These are phyloP conservation scores for Dactylellina cionopaga DNA, from an alignment of 2,329 filamentous ascomycete species.

Conservation along the genomic window DNA sequence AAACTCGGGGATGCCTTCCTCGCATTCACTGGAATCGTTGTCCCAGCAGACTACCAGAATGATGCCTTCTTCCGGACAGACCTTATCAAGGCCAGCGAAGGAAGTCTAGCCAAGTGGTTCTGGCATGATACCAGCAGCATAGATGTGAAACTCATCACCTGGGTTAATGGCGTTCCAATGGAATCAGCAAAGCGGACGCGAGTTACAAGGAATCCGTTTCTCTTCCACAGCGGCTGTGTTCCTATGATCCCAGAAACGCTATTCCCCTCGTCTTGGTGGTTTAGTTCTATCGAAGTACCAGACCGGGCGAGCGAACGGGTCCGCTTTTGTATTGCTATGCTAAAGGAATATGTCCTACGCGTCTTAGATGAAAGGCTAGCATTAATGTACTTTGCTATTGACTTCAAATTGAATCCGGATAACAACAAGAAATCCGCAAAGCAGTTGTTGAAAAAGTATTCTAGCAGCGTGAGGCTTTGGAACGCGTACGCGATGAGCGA, in stretches of 20 bases:
- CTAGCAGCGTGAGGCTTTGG: conserved; percentile 75
- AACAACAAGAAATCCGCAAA: conserved; percentile 77
- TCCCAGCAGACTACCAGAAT: conserved; percentile 56
- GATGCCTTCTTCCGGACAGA: conserved; percentile 68
- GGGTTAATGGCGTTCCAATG: conserved; percentile 54
- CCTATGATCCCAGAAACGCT: conserved; percentile 66
- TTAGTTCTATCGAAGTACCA: conserved; percentile 60
- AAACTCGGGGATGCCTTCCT: conserved; percentile 71
- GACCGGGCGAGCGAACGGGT: conserved; percentile 17
- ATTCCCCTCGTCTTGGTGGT: conserved; percentile 67
- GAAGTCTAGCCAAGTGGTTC: conserved; percentile 55
- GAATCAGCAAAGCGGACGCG: conserved; percentile 54
- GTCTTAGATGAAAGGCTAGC: conserved; percentile 68
- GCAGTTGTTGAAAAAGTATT: conserved; percentile 73
- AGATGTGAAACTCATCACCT: conserved; percentile 46
- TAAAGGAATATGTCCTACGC: conserved; percentile 36
- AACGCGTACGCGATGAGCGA: conserved; percentile 82
- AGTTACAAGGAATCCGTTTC: conserved; percentile 56
- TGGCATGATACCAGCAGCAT: conserved; percentile 51
- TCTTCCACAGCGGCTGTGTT: conserved; percentile 61
- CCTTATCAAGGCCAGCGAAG: conserved; percentile 43
- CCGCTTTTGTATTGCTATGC: conserved; percentile 29
- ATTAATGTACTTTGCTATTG: conserved; percentile 67
- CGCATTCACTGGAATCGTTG: conserved; percentile 71
- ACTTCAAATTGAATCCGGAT: conserved; percentile 38